Evolutionary conservation across 116 monocot species (phyloP).

Genomic region (Posidonia oceanica): DNA sequence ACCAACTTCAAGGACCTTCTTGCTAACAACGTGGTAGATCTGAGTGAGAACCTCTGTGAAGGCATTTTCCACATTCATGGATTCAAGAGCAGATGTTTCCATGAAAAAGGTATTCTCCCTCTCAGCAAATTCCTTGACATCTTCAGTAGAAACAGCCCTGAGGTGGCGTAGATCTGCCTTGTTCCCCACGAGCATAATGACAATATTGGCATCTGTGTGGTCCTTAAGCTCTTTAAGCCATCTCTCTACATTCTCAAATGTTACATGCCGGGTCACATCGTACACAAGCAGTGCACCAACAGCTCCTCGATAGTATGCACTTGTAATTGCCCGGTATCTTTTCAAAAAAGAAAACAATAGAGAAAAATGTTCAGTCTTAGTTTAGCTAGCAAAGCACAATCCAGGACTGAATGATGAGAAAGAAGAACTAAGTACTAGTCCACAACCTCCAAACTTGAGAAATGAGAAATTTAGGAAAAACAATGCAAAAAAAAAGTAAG

Average conservation of each 20-base stretch:
- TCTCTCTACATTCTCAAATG: conserved; percentile 55
- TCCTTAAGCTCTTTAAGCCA: conserved; percentile 63
- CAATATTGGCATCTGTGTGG: conserved; percentile 53
- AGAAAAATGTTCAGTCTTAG: no score
- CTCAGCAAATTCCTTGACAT: conserved; percentile 45
- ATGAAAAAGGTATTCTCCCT: conserved; percentile 51
- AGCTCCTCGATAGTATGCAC: conserved; percentile 64
- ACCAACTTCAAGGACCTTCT: conserved; percentile 38
- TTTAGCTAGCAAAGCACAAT: no score
- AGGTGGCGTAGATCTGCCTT: conserved; percentile 61
- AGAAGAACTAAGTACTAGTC: no score
- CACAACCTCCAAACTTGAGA: no score
- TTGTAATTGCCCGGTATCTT: conserved; percentile 65
- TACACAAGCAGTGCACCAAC: conserved; percentile 67
- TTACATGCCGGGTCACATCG: conserved; percentile 47
- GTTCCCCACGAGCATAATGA: conserved; percentile 68
- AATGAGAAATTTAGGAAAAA: not conserved
- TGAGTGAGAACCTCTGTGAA: conserved; percentile 63
- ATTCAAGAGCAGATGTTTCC: conserved; percentile 64
- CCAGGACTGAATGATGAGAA: no score
- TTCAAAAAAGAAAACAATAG: not conserved
- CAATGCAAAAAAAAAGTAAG: not conserved
- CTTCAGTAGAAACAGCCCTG: conserved; percentile 37
- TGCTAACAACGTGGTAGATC: conserved; percentile 47
- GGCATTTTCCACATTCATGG: conserved; percentile 46